Evolutionary conservation across 2,329 filamentous ascomycete genomes (phyloP), one percentile per base, ranked within the genome.

Genomic region (Blastomyces silverae): DNA sequence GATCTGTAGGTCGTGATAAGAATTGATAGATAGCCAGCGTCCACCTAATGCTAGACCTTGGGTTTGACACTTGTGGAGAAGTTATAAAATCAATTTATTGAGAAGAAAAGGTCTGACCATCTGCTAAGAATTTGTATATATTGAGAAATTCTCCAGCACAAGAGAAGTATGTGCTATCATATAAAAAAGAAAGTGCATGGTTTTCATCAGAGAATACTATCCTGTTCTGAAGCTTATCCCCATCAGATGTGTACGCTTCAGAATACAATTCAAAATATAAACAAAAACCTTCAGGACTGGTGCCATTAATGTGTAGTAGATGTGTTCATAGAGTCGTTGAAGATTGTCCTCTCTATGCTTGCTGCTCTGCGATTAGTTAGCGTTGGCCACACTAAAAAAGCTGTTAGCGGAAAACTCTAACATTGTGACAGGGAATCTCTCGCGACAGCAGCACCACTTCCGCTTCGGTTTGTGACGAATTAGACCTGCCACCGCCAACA

Each of bases 361-460:
- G n/a, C n/a, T n/a, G n/a, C n/a, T 17, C 11, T 25, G 48, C 48
- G 48, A 52, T 52, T 52, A 28, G 11, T 25, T 28, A 28, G 50
- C 13, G 46, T 3, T 8, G n/a, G n/a, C 46, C n/a, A 50, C n/a
- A 25, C 46, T 11, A 22, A 20, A 56, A 56, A 37, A n/a, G 20
- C 11, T 10, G 53, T 56, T 37, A 37, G 53, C 53, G 31, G 53
- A 56, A 56, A 56, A 56, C 28, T 56, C 53, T 56, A 37, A 44
- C 13, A 1, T 56, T 56, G 31, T n/a, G 8, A 15, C 25, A 13
- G 52, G 52, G 25, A 34, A 34, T 34, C 31, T 34, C 17, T 55
- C 28, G 34, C 28, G 25, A 55, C 34, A n/a, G 2, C 6, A 20
- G 15, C 10, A 46, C 20, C 44, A 25, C 6, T 2, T 52, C 11